These are phyloP conservation scores for Smithsoniella earleae DNA, from an alignment of 163 green algal species.

Conservation along the genomic window DNA sequence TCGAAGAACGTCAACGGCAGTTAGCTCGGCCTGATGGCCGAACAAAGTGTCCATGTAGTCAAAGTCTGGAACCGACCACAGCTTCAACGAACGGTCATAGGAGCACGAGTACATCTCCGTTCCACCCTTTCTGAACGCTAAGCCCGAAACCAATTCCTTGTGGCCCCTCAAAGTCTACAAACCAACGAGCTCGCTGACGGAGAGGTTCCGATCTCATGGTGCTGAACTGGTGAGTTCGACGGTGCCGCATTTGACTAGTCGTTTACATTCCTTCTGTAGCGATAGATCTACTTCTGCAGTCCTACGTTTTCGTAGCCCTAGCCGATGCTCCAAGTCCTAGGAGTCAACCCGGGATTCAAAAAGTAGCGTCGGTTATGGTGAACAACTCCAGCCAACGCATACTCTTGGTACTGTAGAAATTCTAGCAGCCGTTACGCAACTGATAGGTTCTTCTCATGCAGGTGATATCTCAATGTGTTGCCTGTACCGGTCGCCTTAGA, in stretches of 20 bases:
- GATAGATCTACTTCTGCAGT: no score
- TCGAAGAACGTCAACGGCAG: slow-evolving; percentile 60
- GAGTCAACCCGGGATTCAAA: no score
- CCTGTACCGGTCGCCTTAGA: no score
- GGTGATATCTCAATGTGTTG: no score
- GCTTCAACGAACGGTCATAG: slow-evolving; percentile 56
- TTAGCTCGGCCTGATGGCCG: slow-evolving; percentile 67
- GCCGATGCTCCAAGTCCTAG: not conserved
- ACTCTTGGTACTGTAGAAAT: no score
- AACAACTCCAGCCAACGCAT: no score
- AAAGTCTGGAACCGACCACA: slow-evolving; percentile 42
- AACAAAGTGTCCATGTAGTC: slow-evolving; percentile 88
- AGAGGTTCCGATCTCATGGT: no score
- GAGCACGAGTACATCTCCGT: slow-evolving; percentile 74
- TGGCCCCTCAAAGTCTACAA: slow-evolving; percentile 21
- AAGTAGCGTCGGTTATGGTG: no score
- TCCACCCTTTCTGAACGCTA: slow-evolving; percentile 76
- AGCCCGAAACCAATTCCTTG: slow-evolving; percentile 57
- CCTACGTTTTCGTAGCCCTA: not conserved
- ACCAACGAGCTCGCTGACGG: no score
- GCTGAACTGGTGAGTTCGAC: not conserved
- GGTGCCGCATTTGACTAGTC: not conserved
- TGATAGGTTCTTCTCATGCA: no score
- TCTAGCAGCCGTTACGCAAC: no score
- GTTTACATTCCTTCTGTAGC: not conserved